Evolutionary conservation across 805 yeast genomes (phyloP), one percentile per base, ranked within the genome.

Genomic region (Schizosaccharomyces octosporus): DNA sequence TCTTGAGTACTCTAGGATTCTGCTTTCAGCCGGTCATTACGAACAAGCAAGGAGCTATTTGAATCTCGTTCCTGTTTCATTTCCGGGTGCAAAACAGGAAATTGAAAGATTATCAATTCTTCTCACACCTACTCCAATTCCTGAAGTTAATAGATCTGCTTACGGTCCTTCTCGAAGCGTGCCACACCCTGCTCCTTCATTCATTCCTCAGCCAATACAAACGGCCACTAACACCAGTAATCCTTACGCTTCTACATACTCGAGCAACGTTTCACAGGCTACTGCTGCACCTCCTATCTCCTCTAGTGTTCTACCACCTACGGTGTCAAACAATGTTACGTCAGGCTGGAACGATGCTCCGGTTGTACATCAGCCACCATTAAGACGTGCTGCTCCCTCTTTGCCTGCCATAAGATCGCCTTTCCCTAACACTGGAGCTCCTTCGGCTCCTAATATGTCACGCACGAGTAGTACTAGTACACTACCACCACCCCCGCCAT

Each of bases 21-120:
- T 88, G 62, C 84, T 95, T 3, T 81, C 87, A 32, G 81, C 78
- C 68, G 97, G 97, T 32, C 81, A 85, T 65, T 82, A 87, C 66
- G 94, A 84, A 9, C 74, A 90, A 65, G 97, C 97, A 1, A 78
- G 75, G 63, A 79, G 77, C 65, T 80, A 85, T 65, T 76, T 90
- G 68, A 75, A 76, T 57, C 75, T 84, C 63, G 75, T 93, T 67
- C 95, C 97, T 13, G 80, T 79, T 57, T 81, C 81, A 61, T 80
- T 82, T 66, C 85, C 84, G 55, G 86, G 83, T 31, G 82, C 84
- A 60, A 67, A 72, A 3, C 69, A 78, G 55, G 96, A 87, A 68
- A 85, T 83, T 70, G 89, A 85, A 64, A 82, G 98, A 66, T 82
- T 90, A 21, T 65, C 81, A 95, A 6, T 75, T 81, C 17, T 78